Base-by-base conservation (phyloP, 305 asterid genomes). In the Fraxinus nigra region DNA sequence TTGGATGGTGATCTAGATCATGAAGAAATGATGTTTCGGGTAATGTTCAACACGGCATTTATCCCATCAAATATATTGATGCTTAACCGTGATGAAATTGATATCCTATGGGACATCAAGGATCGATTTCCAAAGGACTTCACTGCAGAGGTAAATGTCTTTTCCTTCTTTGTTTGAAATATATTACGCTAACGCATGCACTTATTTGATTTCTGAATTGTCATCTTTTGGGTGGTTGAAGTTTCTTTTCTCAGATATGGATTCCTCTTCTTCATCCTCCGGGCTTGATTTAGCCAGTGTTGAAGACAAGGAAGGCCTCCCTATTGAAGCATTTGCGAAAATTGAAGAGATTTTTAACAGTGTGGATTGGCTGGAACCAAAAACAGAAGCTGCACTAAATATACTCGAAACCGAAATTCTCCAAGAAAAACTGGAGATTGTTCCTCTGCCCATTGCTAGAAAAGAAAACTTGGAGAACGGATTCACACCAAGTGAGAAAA, bases 31-130 rank as follows among this genome's bases (percentile, higher is more conserved):
- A 89, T 91, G 92, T 93, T 89, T 76, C 89, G 95, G 0, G 89
- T 85, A 65, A 92, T 91, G 93, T 93, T 93, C 89, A 93, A 93
- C 83, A 92, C 97, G 0, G 89, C 93, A 5, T 92, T 90, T 84
- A 87, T 92, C 79, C 77, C 86, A 86, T 90, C 95, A 32, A 90
- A 90, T 73, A 82, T 85, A 75, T 75, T 92, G 87, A 86, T 87
- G 20, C 94, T 93, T 75, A 87, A 82, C 72, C 84, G 85, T 1
- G 92, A 90, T 34, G 92, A 93, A 35, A 83, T 91, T 75, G 98
- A 92, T 80, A 78, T 84, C 7, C 81, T 82, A 28, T 91, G 97
- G 98, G 83, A 86, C 80, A 85, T 81, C 30, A 86, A 81, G 78
- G 92, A 87, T 82, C 84, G 82, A 37, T 92, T 93, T 80, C 83